These are phyloP conservation scores for Cyberlindnera sargentensis DNA, from an alignment of 805 yeast genomes.

Conservation along the genomic window DNA sequence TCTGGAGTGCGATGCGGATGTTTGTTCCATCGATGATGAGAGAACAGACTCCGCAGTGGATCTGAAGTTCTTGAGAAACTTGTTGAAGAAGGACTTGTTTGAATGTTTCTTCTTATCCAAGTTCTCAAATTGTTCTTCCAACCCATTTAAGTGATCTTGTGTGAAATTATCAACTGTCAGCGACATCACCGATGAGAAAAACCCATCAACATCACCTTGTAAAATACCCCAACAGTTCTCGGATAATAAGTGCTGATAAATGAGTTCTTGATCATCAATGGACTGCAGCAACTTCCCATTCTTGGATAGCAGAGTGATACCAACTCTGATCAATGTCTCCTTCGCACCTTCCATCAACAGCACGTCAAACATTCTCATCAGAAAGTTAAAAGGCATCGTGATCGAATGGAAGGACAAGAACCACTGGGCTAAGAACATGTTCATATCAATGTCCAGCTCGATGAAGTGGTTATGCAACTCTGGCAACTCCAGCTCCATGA, in stretches of 20 bases:
- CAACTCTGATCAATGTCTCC: constrained; percentile 47
- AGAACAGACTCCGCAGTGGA: constrained; percentile 10
- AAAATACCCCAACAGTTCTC: constrained; percentile 36
- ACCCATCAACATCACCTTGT: constrained; percentile 27
- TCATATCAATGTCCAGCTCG: constrained; percentile 32
- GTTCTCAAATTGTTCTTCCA: constrained; percentile 6
- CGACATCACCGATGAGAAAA: constrained; percentile 25
- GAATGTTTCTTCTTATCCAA: constrained; percentile 1
- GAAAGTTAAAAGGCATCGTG: constrained; percentile 49
- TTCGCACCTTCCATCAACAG: constrained; percentile 48
- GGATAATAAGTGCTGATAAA: constrained; percentile 34
- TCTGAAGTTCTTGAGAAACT: constrained; percentile 9
- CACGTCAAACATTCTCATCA: constrained; percentile 43
- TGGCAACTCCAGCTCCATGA: constrained; percentile 35
- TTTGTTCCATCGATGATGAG: constrained; percentile 1
- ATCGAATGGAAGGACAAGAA: constrained; percentile 54
- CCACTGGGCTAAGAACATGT: constrained; percentile 56
- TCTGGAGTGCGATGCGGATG: neutral
- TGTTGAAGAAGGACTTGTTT: constrained; percentile 11
- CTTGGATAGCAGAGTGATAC: constrained; percentile 42
- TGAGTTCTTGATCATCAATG: constrained; percentile 33
- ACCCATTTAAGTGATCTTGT: neutral
- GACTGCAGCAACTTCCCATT: constrained; percentile 34
- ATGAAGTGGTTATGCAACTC: constrained; percentile 38
- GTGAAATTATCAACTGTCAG: constrained; percentile 13